Conservation (phyloP, 306 rosid species). For the Quercus alba region DNA sequence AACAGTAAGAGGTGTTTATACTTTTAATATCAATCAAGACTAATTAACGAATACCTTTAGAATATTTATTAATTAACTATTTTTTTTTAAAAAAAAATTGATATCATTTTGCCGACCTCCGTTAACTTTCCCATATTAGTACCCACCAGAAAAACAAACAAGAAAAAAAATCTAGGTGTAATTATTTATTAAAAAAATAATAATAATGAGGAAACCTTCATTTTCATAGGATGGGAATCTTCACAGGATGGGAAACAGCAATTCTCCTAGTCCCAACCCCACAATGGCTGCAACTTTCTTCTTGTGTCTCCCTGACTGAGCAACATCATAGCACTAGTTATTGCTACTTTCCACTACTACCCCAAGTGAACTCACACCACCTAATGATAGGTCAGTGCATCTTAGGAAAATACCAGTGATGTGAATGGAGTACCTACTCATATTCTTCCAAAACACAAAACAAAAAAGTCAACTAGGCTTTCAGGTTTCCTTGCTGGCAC, state of each 20-base stretch:
- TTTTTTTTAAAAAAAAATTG: too few relatives aligned
- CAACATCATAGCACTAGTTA: slow-evolving; percentile 20
- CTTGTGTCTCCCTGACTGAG: slow-evolving; percentile 2
- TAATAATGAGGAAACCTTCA: not conserved
- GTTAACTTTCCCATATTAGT: not conserved
- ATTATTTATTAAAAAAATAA: not conserved
- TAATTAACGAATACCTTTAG: too few relatives aligned
- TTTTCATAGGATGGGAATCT: not conserved
- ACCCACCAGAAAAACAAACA: not conserved
- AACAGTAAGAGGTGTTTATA: too few relatives aligned
- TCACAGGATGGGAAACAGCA: slow-evolving; percentile 3
- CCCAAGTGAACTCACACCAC: slow-evolving; percentile 17
- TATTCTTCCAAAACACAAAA: slow-evolving; percentile 25
- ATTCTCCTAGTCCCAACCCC: slow-evolving; percentile 17
- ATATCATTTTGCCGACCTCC: not conserved
- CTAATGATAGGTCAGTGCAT: slow-evolving; percentile 11
- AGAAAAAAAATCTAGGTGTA: not conserved
- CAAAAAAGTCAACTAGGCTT: slow-evolving; percentile 35
- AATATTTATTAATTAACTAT: not conserved
- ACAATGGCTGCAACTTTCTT: slow-evolving; percentile 15
- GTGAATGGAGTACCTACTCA: slow-evolving; percentile 9
- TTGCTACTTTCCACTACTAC: slow-evolving; percentile 16
- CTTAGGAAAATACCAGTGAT: slow-evolving; percentile 13
- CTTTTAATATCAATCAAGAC: too few relatives aligned
- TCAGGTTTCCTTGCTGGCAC: slow-evolving; percentile 27